Percentiles rank a stretch among this genome's conserved stretches.
phyloP scores from a whole-genome alignment of 176 grass and related monocot species.

The Hyparrhenia diplandra region DNA sequence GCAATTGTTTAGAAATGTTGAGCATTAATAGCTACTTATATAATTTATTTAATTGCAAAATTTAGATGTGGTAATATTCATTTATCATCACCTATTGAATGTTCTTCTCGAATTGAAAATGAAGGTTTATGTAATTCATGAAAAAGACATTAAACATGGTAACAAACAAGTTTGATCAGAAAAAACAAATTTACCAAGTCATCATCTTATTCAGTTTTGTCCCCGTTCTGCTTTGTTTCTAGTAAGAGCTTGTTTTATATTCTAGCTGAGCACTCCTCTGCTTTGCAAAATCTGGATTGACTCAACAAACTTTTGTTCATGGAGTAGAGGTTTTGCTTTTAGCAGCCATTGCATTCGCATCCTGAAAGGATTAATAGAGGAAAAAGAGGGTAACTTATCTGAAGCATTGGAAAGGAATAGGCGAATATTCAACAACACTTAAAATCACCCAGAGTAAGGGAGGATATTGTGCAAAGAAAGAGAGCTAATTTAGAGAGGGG shows the following conservation, averaged over 20 bases:
- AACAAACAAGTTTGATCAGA: not conserved
- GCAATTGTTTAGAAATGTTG: not conserved
- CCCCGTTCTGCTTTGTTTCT: conserved; percentile 59
- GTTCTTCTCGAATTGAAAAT: not conserved
- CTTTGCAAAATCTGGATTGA: conserved; percentile 68
- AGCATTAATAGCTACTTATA: not conserved
- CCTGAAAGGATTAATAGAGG: conserved; percentile 36
- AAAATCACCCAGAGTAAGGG: no score
- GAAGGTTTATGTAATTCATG: not conserved
- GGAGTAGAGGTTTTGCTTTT: conserved; percentile 86
- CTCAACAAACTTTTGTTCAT: conserved; percentile 71
- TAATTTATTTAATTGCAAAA: not conserved
- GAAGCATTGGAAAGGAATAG: no score
- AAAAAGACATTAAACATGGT: not conserved
- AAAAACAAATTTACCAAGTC: conserved; percentile 44
- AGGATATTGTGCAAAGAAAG: no score
- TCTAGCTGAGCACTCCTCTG: conserved; percentile 71
- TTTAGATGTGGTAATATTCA: no score
- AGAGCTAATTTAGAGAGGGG: no score
- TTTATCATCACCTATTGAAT: not conserved
- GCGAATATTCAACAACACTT: no score
- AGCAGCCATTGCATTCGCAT: conserved; percentile 89
- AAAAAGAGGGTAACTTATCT: no score
- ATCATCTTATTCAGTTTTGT: conserved; percentile 65
- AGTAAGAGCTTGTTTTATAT: conserved; percentile 71